These are phyloP conservation scores for Myxozyma sirexii DNA, from an alignment of 805 yeast genomes.

Conservation along the genomic window DNA sequence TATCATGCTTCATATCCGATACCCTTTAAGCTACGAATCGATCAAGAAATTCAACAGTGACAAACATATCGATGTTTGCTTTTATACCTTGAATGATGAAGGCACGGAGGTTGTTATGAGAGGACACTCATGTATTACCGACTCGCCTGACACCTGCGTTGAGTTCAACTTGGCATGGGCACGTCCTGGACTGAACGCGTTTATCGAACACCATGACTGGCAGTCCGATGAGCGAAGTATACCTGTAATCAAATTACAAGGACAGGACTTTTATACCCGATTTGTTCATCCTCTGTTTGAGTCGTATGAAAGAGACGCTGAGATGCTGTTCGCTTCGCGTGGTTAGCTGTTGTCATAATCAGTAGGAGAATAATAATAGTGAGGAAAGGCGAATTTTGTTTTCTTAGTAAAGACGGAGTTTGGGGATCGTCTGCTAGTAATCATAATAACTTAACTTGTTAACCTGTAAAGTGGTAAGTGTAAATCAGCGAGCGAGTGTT, in stretches of 20 bases:
- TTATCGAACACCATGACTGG: slow-evolving; percentile 12
- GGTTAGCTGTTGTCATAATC: not conserved
- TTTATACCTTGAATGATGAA: not conserved
- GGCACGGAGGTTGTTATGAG: not conserved
- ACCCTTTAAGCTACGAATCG: not conserved
- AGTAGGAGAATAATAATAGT: too few species aligned
- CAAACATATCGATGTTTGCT: not conserved
- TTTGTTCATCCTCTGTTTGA: slow-evolving; percentile 3
- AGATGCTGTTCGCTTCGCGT: not conserved
- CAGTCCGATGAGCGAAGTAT: not conserved
- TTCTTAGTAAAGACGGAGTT: too few species aligned
- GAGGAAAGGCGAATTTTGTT: too few species aligned
- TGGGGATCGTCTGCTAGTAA: too few species aligned
- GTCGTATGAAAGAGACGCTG: not conserved
- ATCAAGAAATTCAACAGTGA: not conserved
- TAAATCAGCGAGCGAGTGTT: too few species aligned
- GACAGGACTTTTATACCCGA: not conserved
- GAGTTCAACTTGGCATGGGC: slow-evolving; percentile 1
- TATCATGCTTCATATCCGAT: not conserved
- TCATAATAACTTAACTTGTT: too few species aligned
- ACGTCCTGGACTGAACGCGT: slow-evolving; percentile 2
- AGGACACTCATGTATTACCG: not conserved
- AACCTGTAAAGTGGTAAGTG: too few species aligned
- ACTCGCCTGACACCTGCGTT: not conserved
- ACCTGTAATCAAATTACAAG: not conserved